These are phyloP conservation scores for Picochlorum sp. DNA, from an alignment of 139 green algal species.

Conservation along the genomic window DNA sequence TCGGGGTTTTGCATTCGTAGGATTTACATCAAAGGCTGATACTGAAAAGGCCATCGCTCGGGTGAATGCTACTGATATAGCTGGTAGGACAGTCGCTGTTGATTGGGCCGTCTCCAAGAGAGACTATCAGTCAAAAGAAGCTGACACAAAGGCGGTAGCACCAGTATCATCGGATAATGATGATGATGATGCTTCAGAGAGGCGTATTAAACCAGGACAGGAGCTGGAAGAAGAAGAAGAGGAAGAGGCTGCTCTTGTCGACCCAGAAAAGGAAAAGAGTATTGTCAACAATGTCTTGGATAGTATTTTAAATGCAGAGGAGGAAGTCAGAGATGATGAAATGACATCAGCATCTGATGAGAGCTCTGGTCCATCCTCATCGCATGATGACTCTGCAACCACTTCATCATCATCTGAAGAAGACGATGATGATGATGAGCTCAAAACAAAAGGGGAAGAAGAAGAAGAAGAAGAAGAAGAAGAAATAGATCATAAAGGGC, in stretches of 20 bases:
- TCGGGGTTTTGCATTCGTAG: constrained; percentile 84
- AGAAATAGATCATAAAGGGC: constrained; percentile 4
- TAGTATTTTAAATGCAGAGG: background rate
- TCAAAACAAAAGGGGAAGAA: background rate
- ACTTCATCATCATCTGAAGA: too few relatives aligned
- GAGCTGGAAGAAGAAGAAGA: constrained; percentile 15
- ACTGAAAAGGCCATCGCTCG: constrained; percentile 66
- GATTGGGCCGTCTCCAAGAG: constrained; percentile 86
- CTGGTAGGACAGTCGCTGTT: constrained; percentile 62
- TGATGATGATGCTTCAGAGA: background rate
- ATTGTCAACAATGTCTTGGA: constrained; percentile 27
- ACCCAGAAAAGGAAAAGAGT: constrained; percentile 22
- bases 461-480: background rate
- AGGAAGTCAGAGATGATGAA: background rate
- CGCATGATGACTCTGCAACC: too few relatives aligned
- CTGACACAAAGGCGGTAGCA: background rate
- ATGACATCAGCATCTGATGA: background rate
- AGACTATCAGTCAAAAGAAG: constrained; percentile 32
- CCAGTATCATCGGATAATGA: background rate
- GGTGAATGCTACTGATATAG: constrained; percentile 65
- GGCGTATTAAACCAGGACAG: background rate
- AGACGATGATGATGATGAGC: background rate
- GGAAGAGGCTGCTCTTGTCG: constrained; percentile 4
- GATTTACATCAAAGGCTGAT: constrained; percentile 61
- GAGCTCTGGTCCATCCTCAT: background rate